Evolutionary conservation across 306 rosid genomes (phyloP).

Genomic region (Vigna radiata): DNA sequence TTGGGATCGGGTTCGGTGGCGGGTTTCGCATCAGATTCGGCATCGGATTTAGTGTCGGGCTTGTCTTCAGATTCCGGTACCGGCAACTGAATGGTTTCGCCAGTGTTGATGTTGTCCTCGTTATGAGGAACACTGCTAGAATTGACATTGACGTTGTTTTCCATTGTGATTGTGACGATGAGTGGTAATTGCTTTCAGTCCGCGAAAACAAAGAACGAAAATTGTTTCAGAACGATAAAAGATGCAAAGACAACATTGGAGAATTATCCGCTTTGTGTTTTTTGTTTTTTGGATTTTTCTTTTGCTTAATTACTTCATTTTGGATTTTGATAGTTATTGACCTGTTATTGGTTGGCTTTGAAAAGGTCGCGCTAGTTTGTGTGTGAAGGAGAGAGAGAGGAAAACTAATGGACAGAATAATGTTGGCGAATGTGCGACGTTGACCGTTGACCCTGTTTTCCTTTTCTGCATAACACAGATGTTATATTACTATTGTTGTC

Average conservation of each 20-base stretch:
- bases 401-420: conserved; percentile 50
- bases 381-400: neutral
- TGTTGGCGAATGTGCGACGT: neutral
- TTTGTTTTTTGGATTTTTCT: neutral
- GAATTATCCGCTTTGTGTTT: conserved; percentile 40
- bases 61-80: conserved; percentile 5
- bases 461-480: neutral
- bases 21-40: neutral
- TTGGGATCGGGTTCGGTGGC: too few relatives aligned
- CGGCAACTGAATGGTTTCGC: neutral
- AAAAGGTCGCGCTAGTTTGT: conserved; percentile 50
- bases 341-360: conserved; percentile 6
- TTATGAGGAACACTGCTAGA: neutral
- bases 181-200: conserved; percentile 26
- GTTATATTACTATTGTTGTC: neutral
- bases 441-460: conserved; percentile 4
- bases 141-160: conserved; percentile 47
- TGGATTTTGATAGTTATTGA: neutral
- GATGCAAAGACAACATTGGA: conserved; percentile 44
- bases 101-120: conserved; percentile 22
- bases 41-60: neutral
- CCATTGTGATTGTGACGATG: conserved; percentile 48
- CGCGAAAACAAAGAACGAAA: conserved; percentile 27
- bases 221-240: conserved; percentile 46
- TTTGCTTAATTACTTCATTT: conserved; percentile 16